Evolutionary conservation across 176 grass and related monocot species (phyloP).

Genomic region (Aegilops umbellulata): DNA sequence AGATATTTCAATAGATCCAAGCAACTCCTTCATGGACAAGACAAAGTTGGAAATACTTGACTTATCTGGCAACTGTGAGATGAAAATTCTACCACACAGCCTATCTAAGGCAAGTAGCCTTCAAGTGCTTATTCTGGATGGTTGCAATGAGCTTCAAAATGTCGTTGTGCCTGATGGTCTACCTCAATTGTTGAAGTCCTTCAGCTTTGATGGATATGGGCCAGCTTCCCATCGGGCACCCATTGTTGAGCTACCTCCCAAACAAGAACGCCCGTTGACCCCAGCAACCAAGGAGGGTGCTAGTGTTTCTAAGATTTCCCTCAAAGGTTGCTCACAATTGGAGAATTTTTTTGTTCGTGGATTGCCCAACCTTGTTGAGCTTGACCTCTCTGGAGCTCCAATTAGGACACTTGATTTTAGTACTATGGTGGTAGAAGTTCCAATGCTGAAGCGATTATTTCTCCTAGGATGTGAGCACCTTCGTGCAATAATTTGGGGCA

Average conservation of each 20-base stretch:
- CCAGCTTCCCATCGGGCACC: not conserved
- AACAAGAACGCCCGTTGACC: too few species aligned
- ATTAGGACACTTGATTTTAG: not conserved
- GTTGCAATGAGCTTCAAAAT: too few species aligned
- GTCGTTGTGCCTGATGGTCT: not conserved
- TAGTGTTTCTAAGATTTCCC: not conserved
- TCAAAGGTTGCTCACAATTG: not conserved
- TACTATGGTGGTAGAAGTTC: not conserved
- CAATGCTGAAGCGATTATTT: not conserved
- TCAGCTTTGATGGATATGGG: constrained; percentile 20
- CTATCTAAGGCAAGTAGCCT: not conserved
- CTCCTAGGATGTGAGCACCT: not conserved
- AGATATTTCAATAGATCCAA: too few species aligned
- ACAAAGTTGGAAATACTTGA: not conserved
- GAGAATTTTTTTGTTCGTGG: not conserved
- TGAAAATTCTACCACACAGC: not conserved
- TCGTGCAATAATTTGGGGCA: not conserved
- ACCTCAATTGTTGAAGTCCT: not conserved
- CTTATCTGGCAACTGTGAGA: not conserved
- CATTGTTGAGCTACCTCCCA: too few species aligned
- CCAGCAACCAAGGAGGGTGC: too few species aligned
- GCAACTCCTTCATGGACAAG: not conserved
- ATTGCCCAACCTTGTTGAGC: not conserved
- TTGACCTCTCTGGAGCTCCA: not conserved
- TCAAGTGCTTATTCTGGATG: too few species aligned